Conservation (phyloP, 2,329 filamentous ascomycete genomes). For the Cladosporium sp. region DNA sequence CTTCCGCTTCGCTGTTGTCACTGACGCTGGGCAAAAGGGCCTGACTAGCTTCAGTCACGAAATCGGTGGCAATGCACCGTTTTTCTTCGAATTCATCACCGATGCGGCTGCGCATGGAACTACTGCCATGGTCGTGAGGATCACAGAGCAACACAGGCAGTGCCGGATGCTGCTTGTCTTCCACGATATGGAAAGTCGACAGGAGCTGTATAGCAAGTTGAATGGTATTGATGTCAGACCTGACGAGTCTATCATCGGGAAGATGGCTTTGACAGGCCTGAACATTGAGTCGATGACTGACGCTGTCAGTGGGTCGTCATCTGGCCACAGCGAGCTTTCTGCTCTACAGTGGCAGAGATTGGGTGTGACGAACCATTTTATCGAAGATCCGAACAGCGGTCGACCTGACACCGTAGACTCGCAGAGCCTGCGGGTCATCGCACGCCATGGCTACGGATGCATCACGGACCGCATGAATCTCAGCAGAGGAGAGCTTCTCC, state of each 20-base stretch:
- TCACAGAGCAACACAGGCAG: conserved; percentile 60
- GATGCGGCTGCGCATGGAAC: conserved; percentile 55
- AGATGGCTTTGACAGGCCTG: conserved; percentile 62
- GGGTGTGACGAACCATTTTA: conserved; percentile 68
- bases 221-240: conserved; percentile 65
- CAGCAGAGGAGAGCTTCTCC: conserved; percentile 45
- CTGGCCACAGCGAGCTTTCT: conserved; percentile 38
- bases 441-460: conserved; percentile 42
- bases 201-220: conserved; percentile 66
- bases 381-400: conserved; percentile 50
- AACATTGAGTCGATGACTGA: conserved; percentile 55
- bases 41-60: conserved; percentile 71
- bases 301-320: conserved; percentile 39
- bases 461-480: conserved; percentile 63
- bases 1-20: conserved; percentile 72
- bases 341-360: conserved; percentile 59
- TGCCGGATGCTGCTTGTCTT: conserved; percentile 76
- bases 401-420: conserved; percentile 66
- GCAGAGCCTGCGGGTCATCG: conserved; percentile 68
- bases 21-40: conserved; percentile 70
- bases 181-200: conserved; percentile 64
- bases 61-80: conserved; percentile 59
- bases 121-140: conserved; percentile 65
- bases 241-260: conserved; percentile 65
- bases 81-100: conserved; percentile 71